Conservation (phyloP, 352 stramenopile species). For the Pythium scleroteichum region DNA sequence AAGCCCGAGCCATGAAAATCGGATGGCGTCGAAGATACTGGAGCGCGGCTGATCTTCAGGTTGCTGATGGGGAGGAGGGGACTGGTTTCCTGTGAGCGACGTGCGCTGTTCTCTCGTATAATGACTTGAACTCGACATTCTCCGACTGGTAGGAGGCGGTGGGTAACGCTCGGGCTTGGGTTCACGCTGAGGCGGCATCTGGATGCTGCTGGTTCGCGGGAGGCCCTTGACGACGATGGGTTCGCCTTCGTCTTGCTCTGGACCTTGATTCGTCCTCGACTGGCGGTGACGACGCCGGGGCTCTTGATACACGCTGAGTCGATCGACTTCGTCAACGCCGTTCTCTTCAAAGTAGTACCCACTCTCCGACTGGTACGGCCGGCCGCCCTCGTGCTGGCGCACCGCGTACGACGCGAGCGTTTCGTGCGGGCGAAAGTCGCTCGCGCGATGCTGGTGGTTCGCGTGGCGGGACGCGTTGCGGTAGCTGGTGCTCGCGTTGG, state of each 20-base stretch:
- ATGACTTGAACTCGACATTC: slow-evolving; percentile 7
- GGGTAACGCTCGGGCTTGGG: neutral
- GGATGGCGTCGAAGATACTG: slow-evolving; percentile 46
- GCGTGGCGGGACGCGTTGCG: slow-evolving; percentile 3
- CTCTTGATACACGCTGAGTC: slow-evolving; percentile 5
- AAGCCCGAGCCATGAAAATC: slow-evolving; percentile 58
- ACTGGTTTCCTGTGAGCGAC: slow-evolving; percentile 6
- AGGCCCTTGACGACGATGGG: slow-evolving; percentile 31
- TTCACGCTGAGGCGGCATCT: slow-evolving; percentile 18
- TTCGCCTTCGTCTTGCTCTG: slow-evolving; percentile 5
- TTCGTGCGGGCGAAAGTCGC: slow-evolving; percentile 1
- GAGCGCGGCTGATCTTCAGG: slow-evolving; percentile 26
- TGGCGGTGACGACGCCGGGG: neutral
- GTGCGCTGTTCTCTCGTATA: slow-evolving; percentile 6
- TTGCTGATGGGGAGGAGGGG: neutral
- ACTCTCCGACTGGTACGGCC: slow-evolving; percentile 23
- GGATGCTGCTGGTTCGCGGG: slow-evolving; percentile 12
- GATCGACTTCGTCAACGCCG: slow-evolving; percentile 22
- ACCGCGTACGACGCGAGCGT: neutral
- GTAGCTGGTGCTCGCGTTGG: slow-evolving; percentile 7
- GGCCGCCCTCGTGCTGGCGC: slow-evolving; percentile 4
- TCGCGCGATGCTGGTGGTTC: neutral
- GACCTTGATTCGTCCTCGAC: neutral
- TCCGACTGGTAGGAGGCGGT: slow-evolving; percentile 5
- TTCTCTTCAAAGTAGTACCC: slow-evolving; percentile 29